These are phyloP conservation scores for Ormosia semicastrata DNA, from an alignment of 306 rosid genomes.

Conservation along the genomic window DNA sequence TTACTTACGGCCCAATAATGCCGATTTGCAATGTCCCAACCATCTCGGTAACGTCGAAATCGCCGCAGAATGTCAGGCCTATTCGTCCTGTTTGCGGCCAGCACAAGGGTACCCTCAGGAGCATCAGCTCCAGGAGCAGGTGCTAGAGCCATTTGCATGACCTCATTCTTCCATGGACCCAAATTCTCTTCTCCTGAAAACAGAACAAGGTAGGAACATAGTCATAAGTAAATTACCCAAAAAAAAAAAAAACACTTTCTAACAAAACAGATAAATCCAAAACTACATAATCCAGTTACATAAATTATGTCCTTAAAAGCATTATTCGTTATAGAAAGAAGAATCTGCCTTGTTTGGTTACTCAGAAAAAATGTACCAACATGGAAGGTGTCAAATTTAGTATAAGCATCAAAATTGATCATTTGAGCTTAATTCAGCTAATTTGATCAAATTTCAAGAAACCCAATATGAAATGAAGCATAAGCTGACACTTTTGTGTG, in stretches of 20 bases:
- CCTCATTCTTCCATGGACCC: conserved; percentile 69
- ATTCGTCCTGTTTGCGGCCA: conserved; percentile 77
- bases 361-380: conserved; percentile 1
- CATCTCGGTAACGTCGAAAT: conserved; percentile 58
- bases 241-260: neutral
- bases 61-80: conserved; percentile 72
- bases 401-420: neutral
- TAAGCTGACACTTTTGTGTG: neutral
- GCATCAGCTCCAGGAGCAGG: conserved; percentile 50
- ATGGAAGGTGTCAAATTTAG: neutral
- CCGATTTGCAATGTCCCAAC: conserved; percentile 78
- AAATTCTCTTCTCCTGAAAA: conserved; percentile 53
- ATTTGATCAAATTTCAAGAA: neutral
- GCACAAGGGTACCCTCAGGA: conserved; percentile 50
- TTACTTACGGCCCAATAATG: conserved; percentile 91
- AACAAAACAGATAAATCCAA: neutral
- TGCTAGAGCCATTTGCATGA: conserved; percentile 45
- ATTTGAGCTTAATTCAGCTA: neutral
- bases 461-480: neutral
- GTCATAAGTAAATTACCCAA: neutral
- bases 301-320: neutral
- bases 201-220: neutral
- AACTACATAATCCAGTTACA: neutral
- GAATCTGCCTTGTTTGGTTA: neutral
- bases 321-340: neutral